These are phyloP conservation scores for Hypseocharis bilobata DNA, from an alignment of 441 rosid genomes.

Conservation along the genomic window DNA sequence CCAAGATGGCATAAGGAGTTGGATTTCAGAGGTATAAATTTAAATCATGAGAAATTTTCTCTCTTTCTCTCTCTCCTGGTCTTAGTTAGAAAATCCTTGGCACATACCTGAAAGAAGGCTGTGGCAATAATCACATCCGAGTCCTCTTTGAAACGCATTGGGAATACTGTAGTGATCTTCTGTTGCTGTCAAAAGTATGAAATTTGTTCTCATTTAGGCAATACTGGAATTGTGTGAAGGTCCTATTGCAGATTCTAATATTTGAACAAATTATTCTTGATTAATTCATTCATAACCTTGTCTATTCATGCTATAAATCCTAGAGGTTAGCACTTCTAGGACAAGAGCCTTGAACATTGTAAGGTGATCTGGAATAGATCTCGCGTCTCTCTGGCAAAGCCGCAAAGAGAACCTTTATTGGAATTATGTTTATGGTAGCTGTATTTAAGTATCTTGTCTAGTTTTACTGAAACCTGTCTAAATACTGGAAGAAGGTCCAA, in stretches of 20 bases:
- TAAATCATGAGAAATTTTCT: background rate
- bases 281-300: too few relatives aligned
- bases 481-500: too few relatives aligned
- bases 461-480: background rate
- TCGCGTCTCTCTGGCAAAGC: background rate
- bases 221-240: background rate
- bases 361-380: background rate
- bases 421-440: background rate
- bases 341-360: background rate
- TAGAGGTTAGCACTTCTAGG: too few relatives aligned
- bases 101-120: constrained; percentile 65
- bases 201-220: background rate
- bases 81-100: background rate
- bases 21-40: background rate
- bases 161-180: constrained; percentile 64
- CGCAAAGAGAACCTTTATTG: background rate
- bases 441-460: background rate
- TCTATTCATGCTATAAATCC: too few relatives aligned
- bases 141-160: constrained; percentile 73
- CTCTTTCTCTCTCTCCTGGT: background rate
- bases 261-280: too few relatives aligned
- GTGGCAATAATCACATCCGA: constrained; percentile 75
- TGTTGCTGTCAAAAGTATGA: constrained; percentile 32
- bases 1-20: constrained; percentile 6
- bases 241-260: background rate